These are phyloP conservation scores for Solanum hybrid DNA, from an alignment of 305 asterid genomes.

Conservation along the genomic window DNA sequence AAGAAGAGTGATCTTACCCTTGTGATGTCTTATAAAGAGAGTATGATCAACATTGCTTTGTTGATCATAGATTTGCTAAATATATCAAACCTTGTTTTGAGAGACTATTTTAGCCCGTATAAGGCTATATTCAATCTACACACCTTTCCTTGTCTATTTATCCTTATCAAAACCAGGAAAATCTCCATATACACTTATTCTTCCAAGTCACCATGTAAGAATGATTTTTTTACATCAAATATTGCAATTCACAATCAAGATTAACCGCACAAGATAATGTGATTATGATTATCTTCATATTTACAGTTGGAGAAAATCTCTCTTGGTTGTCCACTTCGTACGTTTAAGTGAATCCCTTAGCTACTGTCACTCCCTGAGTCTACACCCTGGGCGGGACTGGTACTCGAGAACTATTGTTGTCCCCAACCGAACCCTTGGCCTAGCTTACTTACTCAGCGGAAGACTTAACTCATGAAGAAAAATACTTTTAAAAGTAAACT, in stretches of 20 bases:
- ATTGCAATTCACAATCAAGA: background rate
- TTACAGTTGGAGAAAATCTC: background rate
- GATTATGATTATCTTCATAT: no score
- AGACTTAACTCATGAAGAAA: no score
- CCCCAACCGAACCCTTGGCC: no score
- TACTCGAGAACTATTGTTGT: no score
- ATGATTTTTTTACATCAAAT: background rate
- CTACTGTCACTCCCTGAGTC: background rate
- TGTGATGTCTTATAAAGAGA: background rate
- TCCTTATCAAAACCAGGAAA: background rate
- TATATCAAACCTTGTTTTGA: background rate
- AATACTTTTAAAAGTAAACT: no score
- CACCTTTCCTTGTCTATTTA: background rate
- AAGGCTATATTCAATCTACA: background rate
- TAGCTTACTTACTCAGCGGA: no score
- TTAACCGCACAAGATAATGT: background rate
- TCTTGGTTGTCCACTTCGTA: background rate
- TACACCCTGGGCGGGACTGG: no score
- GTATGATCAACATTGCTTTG: background rate
- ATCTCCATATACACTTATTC: background rate
- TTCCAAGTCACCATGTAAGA: background rate
- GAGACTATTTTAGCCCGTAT: background rate
- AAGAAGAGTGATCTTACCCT: background rate
- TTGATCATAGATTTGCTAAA: background rate
- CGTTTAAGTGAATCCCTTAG: background rate